Evolutionary conservation across 2,329 filamentous ascomycete species (phyloP), one percentile per base, ranked within the genome.

Genomic region (Aspergillus sclerotialis): DNA sequence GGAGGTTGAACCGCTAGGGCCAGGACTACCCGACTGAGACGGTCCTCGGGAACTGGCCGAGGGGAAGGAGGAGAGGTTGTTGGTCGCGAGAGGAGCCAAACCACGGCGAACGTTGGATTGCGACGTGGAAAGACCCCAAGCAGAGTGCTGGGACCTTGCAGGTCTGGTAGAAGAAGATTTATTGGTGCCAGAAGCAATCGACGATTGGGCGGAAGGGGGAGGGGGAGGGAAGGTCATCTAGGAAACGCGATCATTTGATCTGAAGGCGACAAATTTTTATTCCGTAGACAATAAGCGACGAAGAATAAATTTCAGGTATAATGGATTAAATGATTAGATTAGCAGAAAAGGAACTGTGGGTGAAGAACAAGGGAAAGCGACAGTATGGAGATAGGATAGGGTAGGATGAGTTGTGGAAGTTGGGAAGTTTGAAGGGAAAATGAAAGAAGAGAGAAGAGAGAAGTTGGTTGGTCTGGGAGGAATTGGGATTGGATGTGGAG

Each of bases 51-150:
- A 56, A 40, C 64, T 58, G 45, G 64, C 63, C 45, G 59, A 57
- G 46, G 53, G 49, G 45, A 52, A 55, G 33, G 55, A 60, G 37
- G 63, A 65, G 43, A 68, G 53, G 49, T 68, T 65, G 40, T 63
- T 68, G 46, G 70, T 76, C 48, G 74, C 70, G 52, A 78, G 71
- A 55, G 75, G 73, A 50, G 75, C 69, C 55, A 73, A 63, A 50
- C 69, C 68, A 61, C 75, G 71, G 55, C 74, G 73, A 58, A 68
- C 62, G 60, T 60, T 67, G 50, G 72, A 67, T 56, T 72, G 69
- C 56, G 69, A 69, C 58, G 65, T 64, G 55, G 70, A 64, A 56
- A 67, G 63, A 64, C 69, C 72, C 73, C 73, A 77, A 58, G 69
- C 65, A 60, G 70, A 69, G 65, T 72, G 69, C 64, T 73, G 67